Conservation (phyloP, 2,329 filamentous ascomycete species). For the Fusarium sp. region DNA sequence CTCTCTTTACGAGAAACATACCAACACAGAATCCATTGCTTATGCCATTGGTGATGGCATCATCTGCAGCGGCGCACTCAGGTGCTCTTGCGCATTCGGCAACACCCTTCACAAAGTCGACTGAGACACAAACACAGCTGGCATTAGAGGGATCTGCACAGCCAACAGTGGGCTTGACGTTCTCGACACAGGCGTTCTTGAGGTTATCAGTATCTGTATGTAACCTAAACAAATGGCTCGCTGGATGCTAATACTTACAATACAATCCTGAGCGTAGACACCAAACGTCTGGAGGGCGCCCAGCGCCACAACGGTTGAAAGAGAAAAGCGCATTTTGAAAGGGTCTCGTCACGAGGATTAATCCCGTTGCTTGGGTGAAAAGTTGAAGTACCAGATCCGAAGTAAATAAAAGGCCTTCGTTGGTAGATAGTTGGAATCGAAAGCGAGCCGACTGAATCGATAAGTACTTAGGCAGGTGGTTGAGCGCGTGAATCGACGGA, state of each 20-base stretch:
- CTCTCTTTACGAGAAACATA: constrained; percentile 17
- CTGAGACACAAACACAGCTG: constrained; percentile 55
- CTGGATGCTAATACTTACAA: constrained; percentile 45
- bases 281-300: constrained; percentile 42
- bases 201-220: constrained; percentile 18
- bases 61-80: constrained; percentile 39
- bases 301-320: constrained; percentile 46
- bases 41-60: constrained; percentile 37
- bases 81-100: constrained; percentile 52
- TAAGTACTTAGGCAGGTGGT: neutral
- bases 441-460: neutral
- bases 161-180: constrained; percentile 18
- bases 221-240: neutral
- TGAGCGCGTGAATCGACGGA: neutral
- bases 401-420: neutral
- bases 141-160: constrained; percentile 48
- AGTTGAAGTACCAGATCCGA: neutral
- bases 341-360: neutral
- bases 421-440: neutral
- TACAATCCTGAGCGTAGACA: constrained; percentile 45
- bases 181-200: constrained; percentile 30
- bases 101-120: constrained; percentile 51
- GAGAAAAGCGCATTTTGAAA: constrained; percentile 45
- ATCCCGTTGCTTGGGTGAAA: constrained; percentile 9
- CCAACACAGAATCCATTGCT: constrained; percentile 39